phyloP scores from a whole-genome alignment of 305 asterid genomes.

The Fraxinus nigra region DNA sequence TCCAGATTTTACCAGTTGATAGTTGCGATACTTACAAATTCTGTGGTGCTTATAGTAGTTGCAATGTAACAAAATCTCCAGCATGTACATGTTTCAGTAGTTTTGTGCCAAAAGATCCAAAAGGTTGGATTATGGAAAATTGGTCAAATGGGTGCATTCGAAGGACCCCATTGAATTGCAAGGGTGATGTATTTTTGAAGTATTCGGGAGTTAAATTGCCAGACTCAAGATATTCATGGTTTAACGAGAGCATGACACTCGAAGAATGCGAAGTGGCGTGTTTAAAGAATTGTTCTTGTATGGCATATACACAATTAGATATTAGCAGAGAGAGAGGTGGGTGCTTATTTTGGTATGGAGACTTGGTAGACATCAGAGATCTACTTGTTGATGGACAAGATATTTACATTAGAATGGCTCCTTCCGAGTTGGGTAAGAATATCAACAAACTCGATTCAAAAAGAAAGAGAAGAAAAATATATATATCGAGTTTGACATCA shows the following conservation, averaged over 20 bases:
- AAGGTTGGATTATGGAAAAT: not conserved
- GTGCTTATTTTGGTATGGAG: not conserved
- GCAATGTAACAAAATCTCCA: not conserved
- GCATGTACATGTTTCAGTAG: not conserved
- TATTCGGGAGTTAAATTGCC: conserved; percentile 34
- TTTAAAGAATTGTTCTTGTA: conserved; percentile 36
- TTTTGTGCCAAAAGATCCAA: not conserved
- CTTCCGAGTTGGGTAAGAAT: not conserved
- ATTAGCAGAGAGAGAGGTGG: conserved; percentile 12
- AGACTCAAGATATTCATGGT: conserved; percentile 22
- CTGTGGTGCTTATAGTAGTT: conserved; percentile 23
- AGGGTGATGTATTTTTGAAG: conserved; percentile 31
- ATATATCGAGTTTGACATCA: not conserved
- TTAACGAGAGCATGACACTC: conserved; percentile 17
- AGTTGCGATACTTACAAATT: conserved; percentile 27
- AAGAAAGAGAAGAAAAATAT: not conserved
- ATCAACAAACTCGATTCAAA: not conserved
- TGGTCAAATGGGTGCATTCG: not conserved
- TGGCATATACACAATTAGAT: conserved; percentile 30
- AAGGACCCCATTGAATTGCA: conserved; percentile 11
- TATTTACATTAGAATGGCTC: not conserved
- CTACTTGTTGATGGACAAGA: not conserved
- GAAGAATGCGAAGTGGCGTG: conserved; percentile 28
- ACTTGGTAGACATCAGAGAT: not conserved
- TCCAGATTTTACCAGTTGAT: conserved; percentile 23